Base-by-base conservation (phyloP, 2,329 filamentous ascomycete genomes). In the Knufia petricola region DNA sequence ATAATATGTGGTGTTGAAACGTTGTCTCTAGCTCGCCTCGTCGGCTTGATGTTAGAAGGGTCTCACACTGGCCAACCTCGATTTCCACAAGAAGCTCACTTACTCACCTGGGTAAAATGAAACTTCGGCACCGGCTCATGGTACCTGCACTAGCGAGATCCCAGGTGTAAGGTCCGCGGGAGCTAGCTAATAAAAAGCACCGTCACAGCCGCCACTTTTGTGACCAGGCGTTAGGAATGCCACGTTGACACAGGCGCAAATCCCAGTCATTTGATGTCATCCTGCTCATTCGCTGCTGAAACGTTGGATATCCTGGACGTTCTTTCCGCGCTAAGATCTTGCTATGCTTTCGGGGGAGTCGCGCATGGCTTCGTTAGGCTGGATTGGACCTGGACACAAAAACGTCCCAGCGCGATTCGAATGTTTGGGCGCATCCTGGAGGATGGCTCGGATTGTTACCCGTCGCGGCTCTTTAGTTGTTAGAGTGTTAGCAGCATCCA, bases 391-490 rank as follows among this genome's bases (percentile, higher is more conserved):
- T 38, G 44, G 32, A 17, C 3, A 3, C 10, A 30, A 17, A 15
- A 47, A 37, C 23, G 20, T 47, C 39, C 44, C 31, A 28, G 28
- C 20, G 8, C 34, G 23, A 39, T 38, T 26, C 12, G 23, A 19
- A 8, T 21, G 3, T 38, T 37, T 15, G 13, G 7, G 44, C 34
- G 44, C 30, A 23, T 19, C 30, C 30, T 39, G 20, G 24, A 24
- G 23, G 19, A 24, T 13, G 13, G 24, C 2, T 26, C 46, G 46
- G 46, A 48, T 48, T 20, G 17, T 13, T 21, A 32, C 37, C 46
- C 36, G 46, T 48, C 37, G 38, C 37, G 46, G 46, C 36, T 41
- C 24, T 48, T 48, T 36, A 23, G 24, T 24, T 15, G 19, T 48
- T 19, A 7, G 17, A 17, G 7, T 32, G 12, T 24, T 41, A 48